Evolutionary conservation across 1,139 yeast genomes (phyloP).

Genomic region (Entelexis paramagnoliae): DNA sequence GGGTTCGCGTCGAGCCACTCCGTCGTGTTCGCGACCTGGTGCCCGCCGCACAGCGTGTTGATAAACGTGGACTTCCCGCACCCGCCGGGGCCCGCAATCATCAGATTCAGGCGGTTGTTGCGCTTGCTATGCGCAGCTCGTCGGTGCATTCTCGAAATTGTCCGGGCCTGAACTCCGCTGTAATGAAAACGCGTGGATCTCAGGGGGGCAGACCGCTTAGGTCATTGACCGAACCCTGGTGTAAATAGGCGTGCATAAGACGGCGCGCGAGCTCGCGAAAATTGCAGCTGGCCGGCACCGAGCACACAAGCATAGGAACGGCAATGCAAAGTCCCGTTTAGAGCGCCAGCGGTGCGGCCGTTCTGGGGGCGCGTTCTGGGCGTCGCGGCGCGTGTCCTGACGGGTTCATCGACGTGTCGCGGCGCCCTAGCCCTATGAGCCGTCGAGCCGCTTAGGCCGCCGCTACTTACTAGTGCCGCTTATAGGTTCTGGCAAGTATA

Average conservation of each 20-base stretch:
- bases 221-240: neutral
- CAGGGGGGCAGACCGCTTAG: neutral
- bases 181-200: neutral
- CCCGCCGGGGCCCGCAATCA: constrained; percentile 75
- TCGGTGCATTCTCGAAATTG: constrained; percentile 17
- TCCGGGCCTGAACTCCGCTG: neutral
- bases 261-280: neutral
- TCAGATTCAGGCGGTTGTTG: constrained; percentile 70
- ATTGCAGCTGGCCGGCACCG: no score
- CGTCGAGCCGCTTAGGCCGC: no score
- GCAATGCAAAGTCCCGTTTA: no score
- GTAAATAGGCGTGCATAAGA: neutral
- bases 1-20: constrained; percentile 27
- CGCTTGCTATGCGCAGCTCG: constrained; percentile 22
- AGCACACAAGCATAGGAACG: no score
- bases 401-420: no score
- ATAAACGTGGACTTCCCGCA: constrained; percentile 77
- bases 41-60: constrained; percentile 81
- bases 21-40: constrained; percentile 42
- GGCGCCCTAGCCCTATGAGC: no score
- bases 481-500: no score
- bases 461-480: no score
- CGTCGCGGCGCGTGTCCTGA: no score
- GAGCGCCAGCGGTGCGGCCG: no score
- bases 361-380: no score